phyloP scores from a whole-genome alignment of 139 green algal species.

The Ulvella scutata region DNA sequence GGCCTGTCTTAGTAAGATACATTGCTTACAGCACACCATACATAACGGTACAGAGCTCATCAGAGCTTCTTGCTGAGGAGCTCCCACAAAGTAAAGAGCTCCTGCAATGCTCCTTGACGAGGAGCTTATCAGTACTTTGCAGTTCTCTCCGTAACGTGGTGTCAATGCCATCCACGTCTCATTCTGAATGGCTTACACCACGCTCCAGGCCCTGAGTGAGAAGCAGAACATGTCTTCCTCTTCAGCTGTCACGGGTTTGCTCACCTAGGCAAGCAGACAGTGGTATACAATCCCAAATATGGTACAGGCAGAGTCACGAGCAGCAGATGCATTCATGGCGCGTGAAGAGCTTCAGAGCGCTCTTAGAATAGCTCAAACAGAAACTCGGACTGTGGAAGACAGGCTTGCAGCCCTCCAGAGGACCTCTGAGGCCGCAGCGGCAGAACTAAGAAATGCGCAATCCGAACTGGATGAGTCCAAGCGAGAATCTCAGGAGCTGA shows the following conservation, averaged over 20 bases:
- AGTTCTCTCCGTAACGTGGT: neutral
- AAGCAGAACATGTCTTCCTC: neutral
- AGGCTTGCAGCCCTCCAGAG: neutral
- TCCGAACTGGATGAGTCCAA: neutral
- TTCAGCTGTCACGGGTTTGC: neutral
- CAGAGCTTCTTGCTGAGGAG: too few species aligned
- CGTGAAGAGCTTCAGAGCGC: neutral
- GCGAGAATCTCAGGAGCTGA: neutral
- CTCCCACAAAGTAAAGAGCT: too few species aligned
- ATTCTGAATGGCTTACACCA: neutral
- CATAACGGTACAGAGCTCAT: too few species aligned
- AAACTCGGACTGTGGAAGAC: neutral
- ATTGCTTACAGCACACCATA: too few species aligned
- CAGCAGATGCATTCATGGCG: neutral
- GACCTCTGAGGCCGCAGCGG: neutral
- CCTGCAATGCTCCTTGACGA: too few species aligned
- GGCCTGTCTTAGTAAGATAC: too few species aligned
- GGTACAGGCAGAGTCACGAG: neutral
- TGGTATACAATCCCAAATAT: too few species aligned
- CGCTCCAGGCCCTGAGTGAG: too few species aligned
- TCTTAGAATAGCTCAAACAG: neutral
- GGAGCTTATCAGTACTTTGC: neutral
- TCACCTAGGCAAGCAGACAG: neutral
- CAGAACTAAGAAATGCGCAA: neutral
- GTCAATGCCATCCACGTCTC: neutral